Evolutionary conservation across 352 stramenopile genomes (phyloP), one percentile per base, ranked within the genome.

Genomic region (Peronospora destructor): DNA sequence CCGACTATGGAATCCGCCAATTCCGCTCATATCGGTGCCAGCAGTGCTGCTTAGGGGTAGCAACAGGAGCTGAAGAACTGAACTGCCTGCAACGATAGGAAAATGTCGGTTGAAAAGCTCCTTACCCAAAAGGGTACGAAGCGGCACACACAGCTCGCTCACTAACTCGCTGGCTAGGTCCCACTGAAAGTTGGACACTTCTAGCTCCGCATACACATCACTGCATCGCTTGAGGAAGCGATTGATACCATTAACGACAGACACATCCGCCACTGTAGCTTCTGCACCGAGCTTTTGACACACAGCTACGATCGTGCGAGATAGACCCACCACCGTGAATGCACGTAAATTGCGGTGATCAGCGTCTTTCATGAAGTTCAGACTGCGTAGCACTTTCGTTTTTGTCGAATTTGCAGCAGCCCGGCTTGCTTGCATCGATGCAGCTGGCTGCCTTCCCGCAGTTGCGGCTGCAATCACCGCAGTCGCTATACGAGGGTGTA

Each of bases 101-200:
- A 90, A 75, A 19, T 73, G 45, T 21, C 66, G 76, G 11, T 57
- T 60, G 46, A 90, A 87, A 9, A 61, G 35, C 30, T 82, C 71
- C 7, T 67, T 56, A 1, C 79, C 79, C 3, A 90, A 42, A 28
- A 90, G 42, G 0, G 49, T 55, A 11, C 74, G 72, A 16, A 90
- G 44, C 13, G 79, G 79, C 2, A 76, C 59, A 35, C 76, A 87
- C 42, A 87, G 61, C 45, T 87, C 79, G 6, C 65, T 71, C 14
- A 90, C 73, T 16, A 87, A 62, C 40, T 90, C 79, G 40, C 74
- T 87, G 3, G 79, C 79, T 17, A 90, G 59, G 28, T 72, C 60
- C 79, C 79, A 90, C 43, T 90, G 79, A 57, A 85, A 87, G 46
- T 90, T 82, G 2, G 74, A 84, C 4, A 86, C 73, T 55, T 90